phyloP scores from a whole-genome alignment of 441 rosid species.

The Breynia disticha region DNA sequence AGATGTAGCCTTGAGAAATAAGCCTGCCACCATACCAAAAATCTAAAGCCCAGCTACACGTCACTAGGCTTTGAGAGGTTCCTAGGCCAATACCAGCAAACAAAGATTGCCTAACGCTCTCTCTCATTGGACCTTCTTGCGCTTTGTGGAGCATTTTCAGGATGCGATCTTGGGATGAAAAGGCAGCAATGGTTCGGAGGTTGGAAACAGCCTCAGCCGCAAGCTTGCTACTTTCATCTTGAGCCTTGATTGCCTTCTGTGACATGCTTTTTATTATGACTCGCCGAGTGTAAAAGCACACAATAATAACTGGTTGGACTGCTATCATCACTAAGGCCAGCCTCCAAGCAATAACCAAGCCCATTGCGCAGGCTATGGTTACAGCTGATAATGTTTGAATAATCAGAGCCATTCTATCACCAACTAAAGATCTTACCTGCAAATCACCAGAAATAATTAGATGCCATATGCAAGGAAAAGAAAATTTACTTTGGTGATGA shows the following conservation, averaged over 20 bases:
- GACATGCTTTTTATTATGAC: conserved; percentile 53
- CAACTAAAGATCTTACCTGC: conserved; percentile 77
- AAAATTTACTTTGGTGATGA: too few relatives aligned
- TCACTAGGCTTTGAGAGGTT: conserved; percentile 37
- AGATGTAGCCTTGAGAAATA: conserved; percentile 40
- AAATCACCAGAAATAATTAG: neutral
- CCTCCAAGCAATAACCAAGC: conserved; percentile 73
- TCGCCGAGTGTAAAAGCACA: conserved; percentile 46
- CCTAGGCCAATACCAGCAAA: conserved; percentile 65
- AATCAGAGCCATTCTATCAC: conserved; percentile 53
- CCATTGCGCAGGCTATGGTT: conserved; percentile 58
- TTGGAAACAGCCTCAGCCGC: conserved; percentile 69
- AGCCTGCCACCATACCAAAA: conserved; percentile 80
- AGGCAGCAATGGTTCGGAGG: conserved; percentile 58
- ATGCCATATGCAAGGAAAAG: too few relatives aligned
- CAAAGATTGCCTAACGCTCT: conserved; percentile 57
- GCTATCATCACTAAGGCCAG: conserved; percentile 74
- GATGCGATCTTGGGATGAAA: conserved; percentile 64
- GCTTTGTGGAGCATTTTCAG: conserved; percentile 47
- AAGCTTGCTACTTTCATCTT: conserved; percentile 59
- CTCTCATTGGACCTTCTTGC: conserved; percentile 46
- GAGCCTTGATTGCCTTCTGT: conserved; percentile 52
- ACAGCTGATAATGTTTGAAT: conserved; percentile 66
- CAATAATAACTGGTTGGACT: conserved; percentile 52
- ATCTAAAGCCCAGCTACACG: conserved; percentile 45